These are phyloP conservation scores for Camellia lanceoleosa DNA, from an alignment of 148 eudicot genomes.

Conservation along the genomic window DNA sequence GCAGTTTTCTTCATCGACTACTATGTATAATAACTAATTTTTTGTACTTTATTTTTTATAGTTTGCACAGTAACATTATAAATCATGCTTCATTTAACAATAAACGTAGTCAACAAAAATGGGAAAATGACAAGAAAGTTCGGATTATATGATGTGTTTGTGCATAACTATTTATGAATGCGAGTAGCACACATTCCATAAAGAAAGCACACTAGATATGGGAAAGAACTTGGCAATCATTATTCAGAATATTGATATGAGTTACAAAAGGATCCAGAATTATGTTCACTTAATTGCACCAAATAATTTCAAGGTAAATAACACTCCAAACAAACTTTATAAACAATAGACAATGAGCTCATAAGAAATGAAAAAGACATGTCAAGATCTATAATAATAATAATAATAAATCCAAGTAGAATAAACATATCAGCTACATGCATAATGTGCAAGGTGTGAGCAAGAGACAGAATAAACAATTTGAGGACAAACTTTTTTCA, in stretches of 20 bases:
- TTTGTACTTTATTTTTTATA: background rate
- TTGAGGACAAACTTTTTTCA: constrained; percentile 24
- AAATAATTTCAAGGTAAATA: background rate
- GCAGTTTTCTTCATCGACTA: too few relatives aligned
- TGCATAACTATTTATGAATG: background rate
- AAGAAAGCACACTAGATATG: background rate
- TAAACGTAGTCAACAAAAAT: background rate
- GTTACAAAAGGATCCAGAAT: background rate
- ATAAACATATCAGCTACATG: background rate
- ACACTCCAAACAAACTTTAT: background rate
- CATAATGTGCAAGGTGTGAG: background rate
- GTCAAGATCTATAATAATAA: background rate
- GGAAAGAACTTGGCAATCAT: background rate
- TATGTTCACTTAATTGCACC: background rate
- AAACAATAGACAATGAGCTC: background rate
- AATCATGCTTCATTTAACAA: background rate
- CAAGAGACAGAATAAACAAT: background rate
- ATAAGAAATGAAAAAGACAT: background rate
- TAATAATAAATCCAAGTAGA: background rate
- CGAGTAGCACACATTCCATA: background rate
- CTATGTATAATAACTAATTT: too few relatives aligned
- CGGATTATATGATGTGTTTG: background rate
- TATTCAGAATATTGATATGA: background rate
- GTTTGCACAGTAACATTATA: background rate
- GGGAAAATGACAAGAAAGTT: background rate